These are phyloP conservation scores for Ophiostoma novo-ulmi DNA, from an alignment of 2,329 filamentous ascomycete genomes.

Conservation along the genomic window DNA sequence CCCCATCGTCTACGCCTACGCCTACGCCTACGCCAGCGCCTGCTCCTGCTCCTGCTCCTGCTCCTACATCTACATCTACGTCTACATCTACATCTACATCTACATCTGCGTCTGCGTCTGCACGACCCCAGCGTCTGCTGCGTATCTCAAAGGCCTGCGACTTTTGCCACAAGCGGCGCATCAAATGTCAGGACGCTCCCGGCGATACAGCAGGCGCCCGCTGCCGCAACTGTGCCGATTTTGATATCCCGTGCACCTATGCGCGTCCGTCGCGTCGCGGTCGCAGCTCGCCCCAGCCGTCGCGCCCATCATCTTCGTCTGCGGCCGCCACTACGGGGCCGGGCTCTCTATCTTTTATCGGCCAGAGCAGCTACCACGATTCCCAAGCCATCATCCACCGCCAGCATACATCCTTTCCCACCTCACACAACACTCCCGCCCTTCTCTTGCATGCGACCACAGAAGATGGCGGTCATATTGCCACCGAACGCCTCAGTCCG, in stretches of 20 bases:
- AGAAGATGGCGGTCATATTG: constrained; percentile 19
- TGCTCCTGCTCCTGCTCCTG: not conserved
- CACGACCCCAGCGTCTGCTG: constrained; percentile 25
- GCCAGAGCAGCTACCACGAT: not conserved
- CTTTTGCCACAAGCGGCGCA: constrained; percentile 30
- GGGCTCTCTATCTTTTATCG: not conserved
- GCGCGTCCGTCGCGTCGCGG: constrained; percentile 27
- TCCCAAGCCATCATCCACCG: not conserved
- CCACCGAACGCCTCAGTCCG: constrained; percentile 25
- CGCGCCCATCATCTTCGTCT: constrained; percentile 5
- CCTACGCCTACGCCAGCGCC: too few species aligned
- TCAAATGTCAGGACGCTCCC: constrained; percentile 27
- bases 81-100: not conserved
- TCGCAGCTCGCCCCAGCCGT: constrained; percentile 24
- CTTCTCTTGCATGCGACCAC: constrained; percentile 11
- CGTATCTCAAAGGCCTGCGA: constrained; percentile 28
- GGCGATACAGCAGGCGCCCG: constrained; percentile 19
- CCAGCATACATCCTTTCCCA: constrained; percentile 1
- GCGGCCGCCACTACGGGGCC: constrained; percentile 10
- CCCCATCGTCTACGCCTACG: not conserved
- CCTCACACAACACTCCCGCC: not conserved
- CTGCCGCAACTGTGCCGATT: constrained; percentile 29
- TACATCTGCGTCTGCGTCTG: not conserved
- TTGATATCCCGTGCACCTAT: constrained; percentile 29
- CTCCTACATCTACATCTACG: not conserved